phyloP scores from a whole-genome alignment of 805 yeast species.

The Nakazawaea ambrosiae region DNA sequence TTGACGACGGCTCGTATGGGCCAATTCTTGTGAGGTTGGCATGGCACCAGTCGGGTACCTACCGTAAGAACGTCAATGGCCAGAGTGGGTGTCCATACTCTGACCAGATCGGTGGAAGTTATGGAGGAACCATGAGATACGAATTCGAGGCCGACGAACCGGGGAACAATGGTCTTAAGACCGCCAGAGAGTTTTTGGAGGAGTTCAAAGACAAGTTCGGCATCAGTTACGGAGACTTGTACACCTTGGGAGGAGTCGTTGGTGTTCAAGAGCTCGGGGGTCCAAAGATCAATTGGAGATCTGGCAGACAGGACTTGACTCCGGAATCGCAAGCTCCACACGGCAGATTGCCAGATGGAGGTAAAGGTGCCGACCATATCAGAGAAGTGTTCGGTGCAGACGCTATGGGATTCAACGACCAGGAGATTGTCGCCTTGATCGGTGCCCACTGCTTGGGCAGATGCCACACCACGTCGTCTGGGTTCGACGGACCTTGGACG shows the following conservation, averaged over 20 bases:
- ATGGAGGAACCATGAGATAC: constrained; percentile 49
- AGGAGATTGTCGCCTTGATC: constrained; percentile 37
- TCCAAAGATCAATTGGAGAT: constrained; percentile 52
- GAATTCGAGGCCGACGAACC: constrained; percentile 42
- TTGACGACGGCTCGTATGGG: constrained; percentile 56
- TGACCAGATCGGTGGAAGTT: constrained; percentile 37
- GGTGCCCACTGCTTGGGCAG: constrained; percentile 46
- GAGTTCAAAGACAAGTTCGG: constrained; percentile 47
- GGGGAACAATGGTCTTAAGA: constrained; percentile 42
- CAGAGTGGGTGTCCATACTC: constrained; percentile 19
- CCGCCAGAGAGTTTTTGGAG: constrained; percentile 49
- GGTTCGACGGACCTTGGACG: constrained; percentile 90
- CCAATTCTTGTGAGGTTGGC: constrained; percentile 40
- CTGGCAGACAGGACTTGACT: constrained; percentile 36
- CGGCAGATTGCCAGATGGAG: constrained; percentile 46
- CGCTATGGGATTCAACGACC: constrained; percentile 41
- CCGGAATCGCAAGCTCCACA: constrained; percentile 32
- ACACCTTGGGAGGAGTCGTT: constrained; percentile 65
- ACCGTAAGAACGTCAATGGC: constrained; percentile 28
- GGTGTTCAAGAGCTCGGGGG: constrained; percentile 62
- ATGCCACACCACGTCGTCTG: constrained; percentile 50
- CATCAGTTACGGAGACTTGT: constrained; percentile 59
- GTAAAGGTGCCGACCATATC: constrained; percentile 37
- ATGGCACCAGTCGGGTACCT: constrained; percentile 46
- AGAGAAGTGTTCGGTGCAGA: constrained; percentile 30